Base-by-base conservation (phyloP, 495 filamentous ascomycete genomes). In the Annulohypoxylon nitens region DNA sequence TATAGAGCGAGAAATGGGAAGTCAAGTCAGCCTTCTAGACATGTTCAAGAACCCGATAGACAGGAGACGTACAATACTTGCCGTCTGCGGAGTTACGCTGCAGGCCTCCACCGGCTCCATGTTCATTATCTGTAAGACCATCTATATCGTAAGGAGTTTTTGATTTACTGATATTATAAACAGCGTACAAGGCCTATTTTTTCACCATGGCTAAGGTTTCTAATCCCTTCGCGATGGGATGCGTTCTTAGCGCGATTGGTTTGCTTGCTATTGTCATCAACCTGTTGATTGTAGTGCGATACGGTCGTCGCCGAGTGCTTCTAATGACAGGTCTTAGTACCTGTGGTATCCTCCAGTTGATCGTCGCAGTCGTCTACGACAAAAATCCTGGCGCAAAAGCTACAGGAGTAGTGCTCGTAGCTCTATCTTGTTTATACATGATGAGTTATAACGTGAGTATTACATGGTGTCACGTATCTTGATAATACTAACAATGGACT, bases 131-230 rank as follows among this genome's bases (percentile, higher is more conserved):
- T 73, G 78, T 78, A 70, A 39, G 67, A 47, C 20, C 41, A 4
- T 33, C 43, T 14, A 6, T 30, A n/a, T 34, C n/a, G 30, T 16
- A 34, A 70, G 5, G 10, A 9, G 2, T 18, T 33, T 37, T 2
- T 9, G 16, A 23, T 1, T 11, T 47, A 7, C 69, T 76, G 11
- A 76, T 36, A 5, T 2, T 33, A 14, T 34, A 20, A n/a, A 26
- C 30, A 79, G 83, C 83, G 8, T 88, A 87, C 65, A 83, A 84
- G 45, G 86, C 86, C 2, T 88, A 88, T 70, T 88, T 87, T 78
- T 87, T 88, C 73, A 80, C 85, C 36, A 88, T 88, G 83, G 86
- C 84, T n/a, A 75, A 78, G 30, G 81, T 86, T 33, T 83, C 83
- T 7, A 78, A 83, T 57, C 81, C 86, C 6, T 88, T 88, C 67